A percentile compares a stretch with the other conserved stretches of the same genome.
These are phyloP conservation scores for Coniferiporia sulphurascens DNA, from an alignment of 1,284 basidiomycete species.

Conservation along the genomic window DNA sequence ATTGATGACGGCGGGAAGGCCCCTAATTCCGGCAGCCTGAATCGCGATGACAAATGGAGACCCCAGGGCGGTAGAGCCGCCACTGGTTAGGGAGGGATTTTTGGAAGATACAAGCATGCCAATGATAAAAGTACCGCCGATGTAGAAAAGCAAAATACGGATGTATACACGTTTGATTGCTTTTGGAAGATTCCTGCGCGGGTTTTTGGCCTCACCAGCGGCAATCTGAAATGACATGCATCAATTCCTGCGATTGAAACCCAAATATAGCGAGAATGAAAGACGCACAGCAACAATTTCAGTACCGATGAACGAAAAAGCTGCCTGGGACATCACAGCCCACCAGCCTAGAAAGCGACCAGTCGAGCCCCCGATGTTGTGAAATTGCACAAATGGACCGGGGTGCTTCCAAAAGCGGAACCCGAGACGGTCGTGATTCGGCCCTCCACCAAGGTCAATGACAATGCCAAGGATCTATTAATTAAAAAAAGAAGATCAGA, in stretches of 20 bases:
- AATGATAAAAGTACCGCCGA: conserved; percentile 61
- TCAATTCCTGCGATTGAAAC: neutral
- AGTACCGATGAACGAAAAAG: conserved; percentile 80
- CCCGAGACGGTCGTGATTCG: conserved; percentile 46
- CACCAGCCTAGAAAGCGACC: conserved; percentile 67
- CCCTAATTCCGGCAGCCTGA: conserved; percentile 67
- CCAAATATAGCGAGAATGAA: conserved; percentile 16
- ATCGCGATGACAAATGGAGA: conserved; percentile 88
- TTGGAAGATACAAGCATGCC: conserved; percentile 75
- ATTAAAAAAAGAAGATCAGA: neutral
- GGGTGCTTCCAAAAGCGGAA: conserved; percentile 71
- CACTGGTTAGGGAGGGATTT: conserved; percentile 50
- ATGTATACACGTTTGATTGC: conserved; percentile 66
- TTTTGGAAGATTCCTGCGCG: conserved; percentile 61
- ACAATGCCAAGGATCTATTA: conserved; percentile 54
- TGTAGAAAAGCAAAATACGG: conserved; percentile 75
- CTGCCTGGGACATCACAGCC: conserved; percentile 69
- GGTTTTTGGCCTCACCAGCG: conserved; percentile 73
- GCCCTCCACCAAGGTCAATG: conserved; percentile 68
- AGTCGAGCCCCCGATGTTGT: conserved; percentile 48
- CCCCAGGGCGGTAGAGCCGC: conserved; percentile 55
- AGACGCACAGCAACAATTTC: conserved; percentile 81
- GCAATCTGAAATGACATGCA: conserved; percentile 49
- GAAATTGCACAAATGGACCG: conserved; percentile 63
- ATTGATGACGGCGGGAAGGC: conserved; percentile 78